Evolutionary conservation across 1,139 yeast genomes (phyloP), one percentile per base, ranked within the genome.

Genomic region (Hemisphaericaspora xylofermentans): DNA sequence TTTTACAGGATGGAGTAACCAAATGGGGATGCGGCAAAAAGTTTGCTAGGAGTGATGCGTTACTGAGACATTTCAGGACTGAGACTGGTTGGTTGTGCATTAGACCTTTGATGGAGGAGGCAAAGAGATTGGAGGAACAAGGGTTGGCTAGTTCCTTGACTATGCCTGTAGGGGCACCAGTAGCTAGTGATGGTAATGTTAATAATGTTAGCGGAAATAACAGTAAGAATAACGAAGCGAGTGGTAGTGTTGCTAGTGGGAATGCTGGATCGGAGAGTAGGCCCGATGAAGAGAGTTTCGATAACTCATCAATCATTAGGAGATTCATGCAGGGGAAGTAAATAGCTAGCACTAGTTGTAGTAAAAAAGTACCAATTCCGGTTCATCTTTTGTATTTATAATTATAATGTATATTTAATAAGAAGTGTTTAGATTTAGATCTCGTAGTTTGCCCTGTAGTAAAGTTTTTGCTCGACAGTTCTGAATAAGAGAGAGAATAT

Each of bases 21-120:
- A 63, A 58, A 48, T 78, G 83, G 84, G 84, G 84, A 1, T 78
- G 83, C 57, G 79, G 80, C 22, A 76, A 75, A 59, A 68, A 67
- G 45, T 78, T 78, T 58, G 82, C 82, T 6, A 57, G 83, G 33
- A 71, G 78, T 22, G 84, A 78, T 53, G 84, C 83, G 1, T 63
- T 78, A 39, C 71, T 78, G 6, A 66, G 83, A 46, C 84, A 78
- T 53, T 78, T 78, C 49, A 63, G 80, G 42, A 77, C 83, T 2
- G 83, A 77, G 43, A 71, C 80, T 1, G 84, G 84, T 2, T 76
- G 81, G 77, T 52, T 70, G 9, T 78, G 83, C 52, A 74, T 78
- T 41, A 64, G 69, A 45, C 81, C 82, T 2, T 61, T 78, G 46
- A 76, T 78, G 79, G 71, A 70, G 35, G 82, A 78, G 47, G 78